Conservation (phyloP, 805 yeast species). For the Saccharomyces jurei region DNA sequence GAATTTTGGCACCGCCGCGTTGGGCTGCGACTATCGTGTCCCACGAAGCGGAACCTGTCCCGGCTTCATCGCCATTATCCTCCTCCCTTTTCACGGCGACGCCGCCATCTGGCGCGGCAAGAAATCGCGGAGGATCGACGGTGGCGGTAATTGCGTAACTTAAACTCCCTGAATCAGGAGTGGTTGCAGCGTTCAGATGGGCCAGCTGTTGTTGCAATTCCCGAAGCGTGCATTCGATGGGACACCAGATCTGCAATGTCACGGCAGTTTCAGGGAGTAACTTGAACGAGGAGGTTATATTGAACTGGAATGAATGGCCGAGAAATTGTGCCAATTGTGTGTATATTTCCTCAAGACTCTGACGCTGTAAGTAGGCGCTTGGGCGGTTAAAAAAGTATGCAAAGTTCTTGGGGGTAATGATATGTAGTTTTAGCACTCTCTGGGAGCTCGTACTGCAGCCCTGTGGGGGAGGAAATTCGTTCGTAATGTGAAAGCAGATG, state of each 20-base stretch:
- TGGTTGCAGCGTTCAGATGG: not conserved
- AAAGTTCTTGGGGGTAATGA: not conserved
- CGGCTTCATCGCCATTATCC: not conserved
- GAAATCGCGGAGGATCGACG: not conserved
- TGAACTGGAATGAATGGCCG: not conserved
- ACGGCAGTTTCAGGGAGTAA: not conserved
- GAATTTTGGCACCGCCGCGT: not conserved
- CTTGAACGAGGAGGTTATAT: not conserved
- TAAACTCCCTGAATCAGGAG: not conserved
- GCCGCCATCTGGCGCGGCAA: not conserved
- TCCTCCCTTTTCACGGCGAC: not conserved
- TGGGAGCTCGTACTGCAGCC: not conserved
- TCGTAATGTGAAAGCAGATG: not conserved
- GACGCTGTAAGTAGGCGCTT: not conserved
- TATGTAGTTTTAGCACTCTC: not conserved
- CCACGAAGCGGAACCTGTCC: not conserved
- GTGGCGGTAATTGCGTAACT: not conserved
- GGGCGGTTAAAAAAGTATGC: not conserved
- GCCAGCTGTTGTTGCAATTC: conserved; percentile 7
- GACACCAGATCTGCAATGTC: conserved; percentile 15
- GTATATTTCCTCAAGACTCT: not conserved
- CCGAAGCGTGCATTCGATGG: conserved; percentile 17
- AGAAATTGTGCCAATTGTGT: not conserved
- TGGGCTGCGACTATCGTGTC: not conserved
- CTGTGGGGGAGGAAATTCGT: not conserved